Base-by-base conservation (phyloP, 768 basidiomycete genomes). In the Russula dissimulans region DNA sequence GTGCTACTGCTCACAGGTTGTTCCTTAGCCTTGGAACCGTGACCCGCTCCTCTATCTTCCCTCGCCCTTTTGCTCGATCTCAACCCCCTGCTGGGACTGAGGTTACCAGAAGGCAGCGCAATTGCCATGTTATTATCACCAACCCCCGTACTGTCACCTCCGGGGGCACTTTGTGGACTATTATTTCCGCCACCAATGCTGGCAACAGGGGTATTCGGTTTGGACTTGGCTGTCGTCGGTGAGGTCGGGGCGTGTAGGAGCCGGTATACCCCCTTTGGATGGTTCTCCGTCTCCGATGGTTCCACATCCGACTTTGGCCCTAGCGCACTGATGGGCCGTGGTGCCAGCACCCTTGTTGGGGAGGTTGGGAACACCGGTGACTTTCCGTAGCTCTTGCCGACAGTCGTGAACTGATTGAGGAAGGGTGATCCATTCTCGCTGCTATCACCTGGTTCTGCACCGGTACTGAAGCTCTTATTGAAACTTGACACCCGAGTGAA, bases 371-470 rank as follows among this genome's bases (percentile, higher is more conserved):
- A 49, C 39, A 39, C 48, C 22, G 54, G 26, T 9, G 39, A 43
- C 18, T 48, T 62, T 6, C 61, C 61, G 41, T 57, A 62, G 31
- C 39, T 3, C 45, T 36, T 57, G 45, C 41, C 9, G 17, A 62
- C 61, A 0, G 61, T 62, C 15, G 61, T 62, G 22, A 62, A 62
- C 39, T 54, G 54, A 26, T 62, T 62, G 32, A 53, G 50, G 34
- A 22, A 62, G 14, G 56, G 56, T 4, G 56, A 62, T n/a, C 29
- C 45, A 4, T 44, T 39, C 55, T 49, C 61, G 22, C 46, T 15
- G 32, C 51, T 43, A 29, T 61, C 60, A 12, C 50, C 56, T 9
- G 38, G 5, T n/a, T 39, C 56, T 36, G 41, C 51, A 31, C 22
- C 22, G 22, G 22, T 26, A 26, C 39, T 54, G 46, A 62, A 62